Base-by-base conservation (phyloP, 179 eudicot species). In the Spinacia oleracea region DNA sequence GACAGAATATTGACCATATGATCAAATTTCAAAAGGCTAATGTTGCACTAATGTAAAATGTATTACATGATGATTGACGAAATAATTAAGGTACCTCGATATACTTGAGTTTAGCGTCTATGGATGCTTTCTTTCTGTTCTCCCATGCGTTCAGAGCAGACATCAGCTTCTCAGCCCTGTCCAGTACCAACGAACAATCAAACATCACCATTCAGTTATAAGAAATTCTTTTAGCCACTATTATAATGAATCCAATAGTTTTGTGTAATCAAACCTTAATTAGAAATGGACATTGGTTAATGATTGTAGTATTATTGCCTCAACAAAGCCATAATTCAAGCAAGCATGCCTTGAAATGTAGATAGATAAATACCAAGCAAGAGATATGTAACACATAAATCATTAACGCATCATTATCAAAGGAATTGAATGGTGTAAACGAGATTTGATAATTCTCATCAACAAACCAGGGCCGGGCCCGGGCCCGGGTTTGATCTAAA, bases 61-160 rank as follows among this genome's bases (percentile, higher is more conserved):
- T 9, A 21, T 46, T 32, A 46, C 16, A 10, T 51, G 25, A 38
- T 29, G 21, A 34, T 63, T 27, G 23, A 3, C 27, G 46, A 35
- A 42, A 69, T 9, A 58, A 46, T 6, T 46, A 34, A 60, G 62
- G 75, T 51, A 93, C 97, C 97, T 93, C 95, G 15, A 83, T 77
- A 80, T 81, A 84, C 85, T 79, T 90, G 81, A 93, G 76, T 79
- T 91, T 79, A 71, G 95, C 92, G 81, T 95, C 97, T 7, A 91
- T 35, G 42, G 83, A 76, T 2, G 97, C 97, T 79, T 85, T 93
- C 85, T 93, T 90, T 86, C 83, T 88, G 89, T 85, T 90, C 75
- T 95, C 98, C 97, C 97, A 93, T 6, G 98, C 78, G 51, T 86
- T 78, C 29, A 93, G 89, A n/a, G 80, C 88, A 9, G 97, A 70